Percentiles rank a stretch among this genome's conserved stretches.
Evolutionary conservation across 108 stramenopile genomes (phyloP).

Genomic region (Ochromonas danica): DNA sequence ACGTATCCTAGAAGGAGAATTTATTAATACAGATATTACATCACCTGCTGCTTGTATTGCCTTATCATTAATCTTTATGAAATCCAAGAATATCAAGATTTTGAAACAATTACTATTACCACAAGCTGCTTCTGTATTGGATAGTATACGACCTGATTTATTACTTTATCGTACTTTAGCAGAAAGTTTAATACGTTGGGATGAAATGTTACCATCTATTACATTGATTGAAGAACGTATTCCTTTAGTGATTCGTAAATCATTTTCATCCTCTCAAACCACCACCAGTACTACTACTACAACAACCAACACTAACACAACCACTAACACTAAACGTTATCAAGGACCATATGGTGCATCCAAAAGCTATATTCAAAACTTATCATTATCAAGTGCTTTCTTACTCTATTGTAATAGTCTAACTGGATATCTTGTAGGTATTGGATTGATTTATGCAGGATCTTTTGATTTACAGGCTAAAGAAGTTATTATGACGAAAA

Average conservation of each 20-base stretch:
- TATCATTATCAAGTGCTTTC: background rate
- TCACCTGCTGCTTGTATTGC: slow-evolving; percentile 90
- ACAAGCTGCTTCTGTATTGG: slow-evolving; percentile 83
- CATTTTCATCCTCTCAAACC: background rate
- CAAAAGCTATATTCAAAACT: background rate
- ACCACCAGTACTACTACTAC: background rate
- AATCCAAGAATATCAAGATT: slow-evolving; percentile 63
- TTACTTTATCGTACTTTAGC: slow-evolving; percentile 83
- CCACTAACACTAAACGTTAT: background rate
- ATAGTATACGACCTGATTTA: slow-evolving; percentile 86
- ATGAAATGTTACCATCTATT: slow-evolving; percentile 63
- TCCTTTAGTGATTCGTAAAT: slow-evolving; percentile 60
- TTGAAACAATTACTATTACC: slow-evolving; percentile 71
- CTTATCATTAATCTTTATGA: slow-evolving; percentile 82
- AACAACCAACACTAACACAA: background rate
- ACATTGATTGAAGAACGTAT: slow-evolving; percentile 77
- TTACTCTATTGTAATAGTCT: background rate
- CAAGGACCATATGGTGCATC: background rate
- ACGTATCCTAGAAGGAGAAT: slow-evolving; percentile 74
- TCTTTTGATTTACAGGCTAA: background rate
- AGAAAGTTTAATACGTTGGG: slow-evolving; percentile 85
- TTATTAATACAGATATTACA: slow-evolving; percentile 87
- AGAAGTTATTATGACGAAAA: background rate
- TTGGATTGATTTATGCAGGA: slow-evolving; percentile 8
- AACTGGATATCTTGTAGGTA: background rate